Evolutionary conservation across 2,329 filamentous ascomycete genomes (phyloP).

Genomic region (Plectosphaerella plurivora): DNA sequence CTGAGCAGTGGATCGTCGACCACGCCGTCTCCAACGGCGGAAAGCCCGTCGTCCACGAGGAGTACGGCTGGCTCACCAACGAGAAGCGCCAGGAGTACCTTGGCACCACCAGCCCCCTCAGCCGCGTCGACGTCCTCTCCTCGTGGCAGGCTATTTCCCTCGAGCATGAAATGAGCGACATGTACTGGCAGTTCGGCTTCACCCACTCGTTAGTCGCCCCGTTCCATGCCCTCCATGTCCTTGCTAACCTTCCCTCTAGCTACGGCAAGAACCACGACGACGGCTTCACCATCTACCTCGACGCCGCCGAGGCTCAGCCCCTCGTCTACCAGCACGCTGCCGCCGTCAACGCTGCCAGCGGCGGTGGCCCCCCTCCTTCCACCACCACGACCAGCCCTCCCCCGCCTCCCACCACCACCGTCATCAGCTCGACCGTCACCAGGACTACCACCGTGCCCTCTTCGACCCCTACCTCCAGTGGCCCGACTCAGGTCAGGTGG

Average conservation of each 20-base stretch:
- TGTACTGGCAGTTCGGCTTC: slow-evolving; percentile 54
- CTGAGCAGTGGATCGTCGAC: slow-evolving; percentile 49
- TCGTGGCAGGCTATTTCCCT: slow-evolving; percentile 45
- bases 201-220: background rate
- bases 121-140: slow-evolving; percentile 37
- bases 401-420: background rate
- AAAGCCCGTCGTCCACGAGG: slow-evolving; percentile 52
- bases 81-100: slow-evolving; percentile 41
- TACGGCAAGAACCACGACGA: slow-evolving; percentile 47
- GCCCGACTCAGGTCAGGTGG: slow-evolving; percentile 6
- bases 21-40: slow-evolving; percentile 38
- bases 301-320: slow-evolving; percentile 39
- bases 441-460: background rate
- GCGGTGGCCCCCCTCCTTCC: background rate
- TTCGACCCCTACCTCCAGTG: background rate
- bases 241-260: too few species aligned
- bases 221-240: too few species aligned
- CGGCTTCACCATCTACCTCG: slow-evolving; percentile 52
- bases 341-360: slow-evolving; percentile 24
- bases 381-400: background rate
- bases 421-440: background rate
- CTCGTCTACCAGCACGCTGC: slow-evolving; percentile 40
- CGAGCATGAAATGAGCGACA: slow-evolving; percentile 42
- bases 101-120: slow-evolving; percentile 34
- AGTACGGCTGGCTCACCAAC: slow-evolving; percentile 51